phyloP scores from a whole-genome alignment of 352 stramenopile species.

The Globisporangium heterothallicum region DNA sequence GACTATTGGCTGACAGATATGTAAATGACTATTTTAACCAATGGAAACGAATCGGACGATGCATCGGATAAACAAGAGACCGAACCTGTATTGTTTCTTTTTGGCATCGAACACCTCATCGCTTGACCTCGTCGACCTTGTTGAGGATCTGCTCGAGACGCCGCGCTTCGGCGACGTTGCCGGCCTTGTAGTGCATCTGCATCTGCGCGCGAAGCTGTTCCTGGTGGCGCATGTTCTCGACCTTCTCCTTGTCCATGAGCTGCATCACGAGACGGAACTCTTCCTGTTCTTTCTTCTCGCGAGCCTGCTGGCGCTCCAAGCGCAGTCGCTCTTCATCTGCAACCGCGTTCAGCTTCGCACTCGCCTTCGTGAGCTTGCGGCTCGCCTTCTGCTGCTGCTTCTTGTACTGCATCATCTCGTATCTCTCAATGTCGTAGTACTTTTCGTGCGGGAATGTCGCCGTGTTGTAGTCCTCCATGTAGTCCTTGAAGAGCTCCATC shows the following conservation, averaged over 20 bases:
- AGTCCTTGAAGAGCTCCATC: conserved; percentile 89
- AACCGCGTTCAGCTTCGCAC: conserved; percentile 15
- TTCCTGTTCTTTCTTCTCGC: conserved; percentile 57
- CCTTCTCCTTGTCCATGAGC: conserved; percentile 83
- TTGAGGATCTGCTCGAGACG: conserved; percentile 78
- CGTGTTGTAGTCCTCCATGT: conserved; percentile 98
- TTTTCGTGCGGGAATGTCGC: conserved; percentile 95
- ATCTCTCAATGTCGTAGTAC: conserved; percentile 97
- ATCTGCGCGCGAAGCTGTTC: conserved; percentile 82
- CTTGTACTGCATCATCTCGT: conserved; percentile 94
- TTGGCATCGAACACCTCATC: too few relatives aligned
- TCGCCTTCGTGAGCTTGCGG: conserved; percentile 20
- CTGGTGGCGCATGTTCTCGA: conserved; percentile 83
- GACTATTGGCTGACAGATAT: too few relatives aligned
- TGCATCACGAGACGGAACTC: conserved; percentile 75
- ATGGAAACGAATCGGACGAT: too few relatives aligned
- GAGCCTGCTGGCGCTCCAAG: conserved; percentile 45
- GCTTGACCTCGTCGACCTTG: conserved; percentile 48
- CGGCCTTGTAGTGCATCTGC: conserved; percentile 88
- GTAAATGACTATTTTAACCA: too few relatives aligned
- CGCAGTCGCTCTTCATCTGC: conserved; percentile 64
- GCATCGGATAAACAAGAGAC: too few relatives aligned
- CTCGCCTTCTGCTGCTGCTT: conserved; percentile 61
- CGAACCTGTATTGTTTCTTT: too few relatives aligned
- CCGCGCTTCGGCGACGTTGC: conserved; percentile 79